Conservation (phyloP, 2,329 filamentous ascomycete genomes). For the Calonectria henricotiae region DNA sequence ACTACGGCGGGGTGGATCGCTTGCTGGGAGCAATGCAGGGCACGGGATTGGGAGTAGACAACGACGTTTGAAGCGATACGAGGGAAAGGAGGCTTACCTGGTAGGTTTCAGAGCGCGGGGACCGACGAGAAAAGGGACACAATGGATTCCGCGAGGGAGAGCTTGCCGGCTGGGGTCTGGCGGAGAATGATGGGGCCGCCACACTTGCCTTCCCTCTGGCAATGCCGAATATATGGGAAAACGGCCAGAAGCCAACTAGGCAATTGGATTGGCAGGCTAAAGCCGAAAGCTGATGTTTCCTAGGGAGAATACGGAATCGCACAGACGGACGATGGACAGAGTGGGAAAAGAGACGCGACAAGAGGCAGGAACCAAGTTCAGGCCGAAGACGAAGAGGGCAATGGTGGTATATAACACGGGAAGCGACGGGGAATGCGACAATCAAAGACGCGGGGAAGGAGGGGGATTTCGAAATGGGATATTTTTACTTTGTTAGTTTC, state of each 20-base stretch:
- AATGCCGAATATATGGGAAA: constrained; percentile 18
- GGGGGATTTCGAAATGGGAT: constrained; percentile 32
- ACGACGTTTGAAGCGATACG: constrained; percentile 37
- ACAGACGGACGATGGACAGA: not conserved
- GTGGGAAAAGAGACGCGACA: constrained; percentile 8
- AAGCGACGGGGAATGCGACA: constrained; percentile 30
- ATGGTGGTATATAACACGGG: constrained; percentile 30
- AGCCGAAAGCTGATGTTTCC: not conserved
- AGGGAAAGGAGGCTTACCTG: constrained; percentile 45
- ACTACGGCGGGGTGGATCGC: constrained; percentile 45
- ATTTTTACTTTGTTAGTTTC: constrained; percentile 25
- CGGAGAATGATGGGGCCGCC: constrained; percentile 41
- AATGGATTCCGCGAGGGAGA: constrained; percentile 30
- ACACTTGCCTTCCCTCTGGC: constrained; percentile 17
- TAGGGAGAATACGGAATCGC: constrained; percentile 32
- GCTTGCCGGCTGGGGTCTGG: constrained; percentile 15
- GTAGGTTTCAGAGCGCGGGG: constrained; percentile 39
- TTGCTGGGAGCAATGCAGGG: constrained; percentile 38
- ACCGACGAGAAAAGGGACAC: constrained; percentile 42
- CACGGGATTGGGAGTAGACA: constrained; percentile 29
- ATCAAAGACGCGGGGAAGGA: constrained; percentile 37
- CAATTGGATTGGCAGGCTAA: constrained; percentile 31
- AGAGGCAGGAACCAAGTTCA: not conserved
- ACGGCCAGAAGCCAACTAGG: constrained; percentile 24
- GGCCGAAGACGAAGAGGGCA: constrained; percentile 3